Percentiles rank a stretch among this genome's conserved stretches.
Evolutionary conservation across 2,329 filamentous ascomycete genomes (phyloP).

Genomic region (Rhytidhysteron rufulum): DNA sequence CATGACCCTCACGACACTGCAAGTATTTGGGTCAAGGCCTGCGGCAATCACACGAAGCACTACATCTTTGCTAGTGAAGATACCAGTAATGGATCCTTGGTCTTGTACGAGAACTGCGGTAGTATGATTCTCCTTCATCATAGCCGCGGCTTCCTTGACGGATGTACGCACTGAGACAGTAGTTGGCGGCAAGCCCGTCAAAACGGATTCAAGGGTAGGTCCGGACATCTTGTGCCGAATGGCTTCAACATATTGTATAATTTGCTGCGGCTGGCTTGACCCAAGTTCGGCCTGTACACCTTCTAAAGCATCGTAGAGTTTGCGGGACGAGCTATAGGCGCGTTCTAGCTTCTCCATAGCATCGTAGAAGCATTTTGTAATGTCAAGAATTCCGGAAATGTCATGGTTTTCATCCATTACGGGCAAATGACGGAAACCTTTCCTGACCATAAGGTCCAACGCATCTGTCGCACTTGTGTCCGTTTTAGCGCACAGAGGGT

Average conservation of each 20-base stretch:
- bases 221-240: slow-evolving; percentile 96
- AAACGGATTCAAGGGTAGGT: slow-evolving; percentile 88
- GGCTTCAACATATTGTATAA: slow-evolving; percentile 98
- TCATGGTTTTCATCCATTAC: slow-evolving; percentile 99
- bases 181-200: slow-evolving; percentile 86
- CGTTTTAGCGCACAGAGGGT: slow-evolving; percentile 92
- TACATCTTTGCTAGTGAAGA: slow-evolving; percentile 99
- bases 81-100: slow-evolving; percentile 94
- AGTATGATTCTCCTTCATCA: slow-evolving; percentile 99
- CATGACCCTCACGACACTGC: slow-evolving; percentile 98
- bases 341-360: slow-evolving; percentile 99
- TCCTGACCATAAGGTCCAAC: slow-evolving; percentile 94
- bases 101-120: slow-evolving; percentile 95
- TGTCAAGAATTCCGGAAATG: slow-evolving; percentile 95
- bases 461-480: slow-evolving; percentile 98
- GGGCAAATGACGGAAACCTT: slow-evolving; percentile 94
- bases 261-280: slow-evolving; percentile 93
- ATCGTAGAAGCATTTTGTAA: slow-evolving; percentile 99
- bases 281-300: slow-evolving; percentile 97
- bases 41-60: slow-evolving; percentile 97
- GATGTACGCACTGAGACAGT: slow-evolving; percentile 95
- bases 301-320: slow-evolving; percentile 94
- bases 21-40: slow-evolving; percentile 87
- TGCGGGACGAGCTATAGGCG: slow-evolving; percentile 95
- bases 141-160: slow-evolving; percentile 86